Percentiles rank a stretch among this genome's conserved stretches.
Conservation (phyloP, 768 basidiomycete genomes). For the Stropharia rugosoannulata region DNA sequence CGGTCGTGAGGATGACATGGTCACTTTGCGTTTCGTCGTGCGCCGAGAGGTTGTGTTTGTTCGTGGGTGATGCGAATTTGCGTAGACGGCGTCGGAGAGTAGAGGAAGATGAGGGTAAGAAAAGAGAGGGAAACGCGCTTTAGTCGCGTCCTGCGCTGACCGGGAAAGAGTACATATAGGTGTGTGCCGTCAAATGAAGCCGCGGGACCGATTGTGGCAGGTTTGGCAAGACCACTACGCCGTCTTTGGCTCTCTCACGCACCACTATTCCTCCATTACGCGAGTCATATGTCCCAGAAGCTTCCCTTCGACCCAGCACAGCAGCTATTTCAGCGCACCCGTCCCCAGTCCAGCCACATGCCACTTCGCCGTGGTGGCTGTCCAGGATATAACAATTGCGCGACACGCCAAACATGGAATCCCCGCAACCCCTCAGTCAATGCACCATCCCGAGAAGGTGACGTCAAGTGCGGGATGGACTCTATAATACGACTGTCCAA, state of each 20-base stretch:
- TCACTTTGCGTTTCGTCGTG: constrained; percentile 3
- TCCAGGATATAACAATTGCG: not conserved
- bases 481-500: not conserved
- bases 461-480: not conserved
- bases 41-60: not conserved
- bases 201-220: constrained; percentile 16
- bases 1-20: constrained; percentile 41
- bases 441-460: not conserved
- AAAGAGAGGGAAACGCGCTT: constrained; percentile 18
- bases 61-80: not conserved
- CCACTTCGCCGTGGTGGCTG: not conserved
- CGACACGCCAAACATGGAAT: not conserved
- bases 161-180: constrained; percentile 33
- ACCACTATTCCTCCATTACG: constrained; percentile 7
- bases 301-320: not conserved
- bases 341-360: not conserved
- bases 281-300: constrained; percentile 11
- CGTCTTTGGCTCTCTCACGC: not conserved
- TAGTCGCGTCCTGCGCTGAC: constrained; percentile 50
- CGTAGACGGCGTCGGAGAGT: not conserved
- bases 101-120: constrained; percentile 1
- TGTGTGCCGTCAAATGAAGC: constrained; percentile 8
- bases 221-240: constrained; percentile 8
- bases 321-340: constrained; percentile 3
- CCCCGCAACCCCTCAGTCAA: not conserved